Base-by-base conservation (phyloP, 805 yeast species). In the Kluyveromyces nonfermentans region DNA sequence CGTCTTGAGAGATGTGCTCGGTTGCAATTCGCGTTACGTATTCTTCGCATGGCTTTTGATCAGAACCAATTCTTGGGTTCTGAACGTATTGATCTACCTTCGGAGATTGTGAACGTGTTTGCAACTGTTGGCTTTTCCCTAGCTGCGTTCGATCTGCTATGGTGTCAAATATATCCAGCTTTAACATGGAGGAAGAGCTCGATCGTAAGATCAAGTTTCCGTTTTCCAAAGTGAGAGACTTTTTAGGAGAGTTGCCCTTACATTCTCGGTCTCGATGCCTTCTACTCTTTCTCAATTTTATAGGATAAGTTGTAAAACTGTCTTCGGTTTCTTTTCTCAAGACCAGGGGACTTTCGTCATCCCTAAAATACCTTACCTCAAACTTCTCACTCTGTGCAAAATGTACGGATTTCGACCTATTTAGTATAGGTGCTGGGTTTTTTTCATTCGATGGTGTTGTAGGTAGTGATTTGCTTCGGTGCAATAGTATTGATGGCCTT, bases 401-500 rank as follows among this genome's bases (percentile, higher is more conserved):
- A 68, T 86, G 96, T 7, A 87, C 96, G 59, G 77, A 83, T 56
- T 80, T 81, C 51, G 77, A 72, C 57, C 74, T 74, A 2, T 78
- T 74, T 16, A 84, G 88, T 8, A 44, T 12, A 3, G 30, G 30
- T 15, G 39, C 20, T 19, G 49, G 50, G 5, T 25, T 40, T 20
- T 37, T 36, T 7, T 10, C 30, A 8, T 30, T 34, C 5, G 31
- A 28, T 16, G 41, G 41, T 12, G 41, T n/a, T 10, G 41, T 38
- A 5, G 41, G 68, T 76, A 46, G 64, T 67, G 58, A 49, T 65
- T 59, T 9, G 73, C 44, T 7, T 44, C 40, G 16, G 10, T 21
- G 30, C 18, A 33, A 46, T 15, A 35, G 50, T 41, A 14, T 38
- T 2, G 41, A 38, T 10, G 41, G 21, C 12, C 4, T 25, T 25